Conservation (phyloP, 2,329 filamentous ascomycete species). For the Reticulascus tulasneorum region DNA sequence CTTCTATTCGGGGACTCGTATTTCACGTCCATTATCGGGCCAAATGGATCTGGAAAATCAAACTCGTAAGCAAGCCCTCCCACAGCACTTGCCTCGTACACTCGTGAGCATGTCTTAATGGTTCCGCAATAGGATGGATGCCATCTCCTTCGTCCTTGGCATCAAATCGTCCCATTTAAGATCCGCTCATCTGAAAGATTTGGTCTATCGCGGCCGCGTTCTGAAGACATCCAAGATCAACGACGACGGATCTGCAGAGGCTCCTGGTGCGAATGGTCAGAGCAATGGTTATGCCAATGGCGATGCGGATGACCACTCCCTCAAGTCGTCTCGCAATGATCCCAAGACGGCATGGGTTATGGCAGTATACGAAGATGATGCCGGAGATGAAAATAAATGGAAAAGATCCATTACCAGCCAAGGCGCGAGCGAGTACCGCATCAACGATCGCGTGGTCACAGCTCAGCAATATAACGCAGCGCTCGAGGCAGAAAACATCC, state of each 20-base stretch:
- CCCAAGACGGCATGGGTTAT: constrained; percentile 98
- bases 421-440: constrained; percentile 91
- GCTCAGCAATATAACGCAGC: constrained; percentile 92
- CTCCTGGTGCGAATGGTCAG: constrained; percentile 53
- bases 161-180: constrained; percentile 98
- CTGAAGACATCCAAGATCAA: constrained; percentile 90
- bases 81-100: no score
- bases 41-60: constrained; percentile 98
- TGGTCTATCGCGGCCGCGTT: constrained; percentile 93
- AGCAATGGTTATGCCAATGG: constrained; percentile 58
- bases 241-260: constrained; percentile 74
- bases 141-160: constrained; percentile 96
- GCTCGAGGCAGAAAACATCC: constrained; percentile 88
- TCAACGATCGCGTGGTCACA: constrained; percentile 86
- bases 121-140: constrained; percentile 72
- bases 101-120: no score
- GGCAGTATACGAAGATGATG: constrained; percentile 98
- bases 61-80: constrained; percentile 68
- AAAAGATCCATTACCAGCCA: constrained; percentile 88
- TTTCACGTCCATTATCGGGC: constrained; percentile 98
- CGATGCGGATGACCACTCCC: constrained; percentile 54
- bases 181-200: constrained; percentile 87
- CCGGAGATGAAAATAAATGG: constrained; percentile 91
- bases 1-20: constrained; percentile 96
- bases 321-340: constrained; percentile 69